Percentiles rank a stretch among this genome's conserved stretches.
phyloP scores from a whole-genome alignment of 2,329 filamentous ascomycete species.

The Furcasterigmium furcatum region DNA sequence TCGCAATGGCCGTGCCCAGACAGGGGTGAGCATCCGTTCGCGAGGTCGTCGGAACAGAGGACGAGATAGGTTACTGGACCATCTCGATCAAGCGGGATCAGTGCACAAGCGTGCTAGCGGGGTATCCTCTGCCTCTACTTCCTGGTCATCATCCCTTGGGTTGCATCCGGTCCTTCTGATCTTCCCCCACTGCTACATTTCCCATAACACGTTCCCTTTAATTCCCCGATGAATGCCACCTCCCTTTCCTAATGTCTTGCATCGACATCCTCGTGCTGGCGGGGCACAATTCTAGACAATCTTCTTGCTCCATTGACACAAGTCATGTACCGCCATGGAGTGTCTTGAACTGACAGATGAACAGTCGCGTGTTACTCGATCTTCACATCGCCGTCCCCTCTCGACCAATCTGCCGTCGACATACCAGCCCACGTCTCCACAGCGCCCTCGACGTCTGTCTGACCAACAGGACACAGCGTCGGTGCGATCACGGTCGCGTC shows the following conservation, averaged over 20 bases:
- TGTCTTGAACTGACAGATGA: conserved; percentile 16
- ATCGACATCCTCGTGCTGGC: not conserved
- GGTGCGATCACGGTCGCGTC: conserved; percentile 34
- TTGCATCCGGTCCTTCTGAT: not conserved
- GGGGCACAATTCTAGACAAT: not conserved
- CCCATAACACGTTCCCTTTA: not conserved
- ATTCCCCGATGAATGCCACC: conserved; percentile 4
- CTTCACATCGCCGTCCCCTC: conserved; percentile 47
- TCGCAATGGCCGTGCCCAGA: conserved; percentile 3
- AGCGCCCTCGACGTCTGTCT: conserved; percentile 50
- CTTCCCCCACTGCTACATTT: conserved; percentile 1
- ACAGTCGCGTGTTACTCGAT: conserved; percentile 46
- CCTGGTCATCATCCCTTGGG: too few relatives aligned
- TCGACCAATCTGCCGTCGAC: conserved; percentile 47
- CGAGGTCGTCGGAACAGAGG: not conserved
- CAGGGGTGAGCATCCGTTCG: conserved; percentile 1
- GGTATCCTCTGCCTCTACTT: too few relatives aligned
- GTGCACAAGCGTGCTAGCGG: too few relatives aligned
- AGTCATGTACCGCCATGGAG: conserved; percentile 1
- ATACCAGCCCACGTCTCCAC: conserved; percentile 46
- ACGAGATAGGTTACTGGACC: too few relatives aligned
- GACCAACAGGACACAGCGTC: conserved; percentile 49
- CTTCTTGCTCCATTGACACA: not conserved
- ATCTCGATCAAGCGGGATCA: too few relatives aligned
- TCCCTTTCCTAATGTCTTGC: conserved; percentile 9